A percentile compares a stretch with the other conserved stretches of the same genome.
Conservation (phyloP, 345 rosid species). For the Anacardium occidentale region DNA sequence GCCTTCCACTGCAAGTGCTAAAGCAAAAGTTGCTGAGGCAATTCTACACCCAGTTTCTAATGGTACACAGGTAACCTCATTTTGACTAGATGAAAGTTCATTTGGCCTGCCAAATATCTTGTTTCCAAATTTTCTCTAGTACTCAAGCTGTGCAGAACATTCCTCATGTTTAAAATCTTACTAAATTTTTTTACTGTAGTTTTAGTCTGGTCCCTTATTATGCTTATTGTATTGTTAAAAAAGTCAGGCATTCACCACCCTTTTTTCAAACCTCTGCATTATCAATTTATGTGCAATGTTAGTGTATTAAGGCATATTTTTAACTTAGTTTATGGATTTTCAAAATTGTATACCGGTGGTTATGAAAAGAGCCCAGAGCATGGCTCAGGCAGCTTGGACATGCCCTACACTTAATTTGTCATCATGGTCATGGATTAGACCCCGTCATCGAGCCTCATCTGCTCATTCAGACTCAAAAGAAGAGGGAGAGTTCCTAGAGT, state of each 20-base stretch:
- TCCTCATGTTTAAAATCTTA: conserved; percentile 3
- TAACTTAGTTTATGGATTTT: not conserved
- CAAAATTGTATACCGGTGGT: conserved; percentile 51
- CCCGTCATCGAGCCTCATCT: conserved; percentile 57
- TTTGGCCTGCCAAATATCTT: not conserved
- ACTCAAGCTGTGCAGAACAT: not conserved
- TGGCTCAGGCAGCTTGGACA: conserved; percentile 75
- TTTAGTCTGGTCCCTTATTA: not conserved
- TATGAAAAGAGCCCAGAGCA: conserved; percentile 90
- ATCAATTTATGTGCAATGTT: too few relatives aligned
- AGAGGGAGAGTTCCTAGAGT: conserved; percentile 41
- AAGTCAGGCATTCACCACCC: not conserved
- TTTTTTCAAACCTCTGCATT: not conserved
- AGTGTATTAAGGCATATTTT: not conserved
- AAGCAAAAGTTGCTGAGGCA: conserved; percentile 92
- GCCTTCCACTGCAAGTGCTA: conserved; percentile 88
- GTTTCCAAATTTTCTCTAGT: not conserved
- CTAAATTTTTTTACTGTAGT: not conserved
- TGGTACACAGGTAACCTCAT: conserved; percentile 74
- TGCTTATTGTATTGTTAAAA: not conserved
- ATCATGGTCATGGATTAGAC: conserved; percentile 90
- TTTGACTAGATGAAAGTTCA: not conserved
- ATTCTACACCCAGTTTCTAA: conserved; percentile 84
- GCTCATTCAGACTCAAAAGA: conserved; percentile 39
- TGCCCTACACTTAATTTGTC: conserved; percentile 65